Evolutionary conservation across 1,284 basidiomycete species (phyloP), one percentile per base, ranked within the genome.

Genomic region (Kwoniella shivajii): DNA sequence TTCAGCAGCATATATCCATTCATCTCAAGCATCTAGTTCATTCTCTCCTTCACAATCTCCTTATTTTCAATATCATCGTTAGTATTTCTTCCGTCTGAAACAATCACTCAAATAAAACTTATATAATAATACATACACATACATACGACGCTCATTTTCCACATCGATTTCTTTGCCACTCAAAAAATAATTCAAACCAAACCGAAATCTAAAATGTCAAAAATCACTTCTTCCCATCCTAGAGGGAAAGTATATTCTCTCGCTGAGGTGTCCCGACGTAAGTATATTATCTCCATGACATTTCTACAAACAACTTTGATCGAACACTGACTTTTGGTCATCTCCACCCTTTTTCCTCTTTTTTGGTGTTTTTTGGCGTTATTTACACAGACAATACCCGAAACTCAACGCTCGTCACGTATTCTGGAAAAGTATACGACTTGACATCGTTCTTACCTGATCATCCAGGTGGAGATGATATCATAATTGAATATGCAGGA

Each of bases 401-500:
- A 20, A 52, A 61, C 13, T 68, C 72, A 4, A 67, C 68, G 36
- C 75, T 71, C 66, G 73, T 81, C 50, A 76, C 78, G 5, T 75
- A 75, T 70, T 66, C 71, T 20, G 79, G 78, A 46, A 71, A 73
- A 39, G 80, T 82, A 30, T 82, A 80, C 72, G 77, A 82, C 59
- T 66, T 82, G 46, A 80, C 81, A 41, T 63, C 74, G 5, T 82
- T 82, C 65, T 67, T 80, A 22, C 64, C 70, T 20, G 81, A 82
- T 66, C 81, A 82, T 60, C 78, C 78, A 20, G 78, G 81, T 54
- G 81, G 81, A 36, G 81, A 82, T 59, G 81, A 82, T 61, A 72
- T 82, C 52, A 67, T 83, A 56, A 54, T 81, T 16, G 80, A 85
- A 49, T 84, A 88, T 75, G 92, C 90, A 2, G 93, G 92, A 33